These are phyloP conservation scores for Zygosaccharomyces sapae DNA, from an alignment of 1,139 yeast species.

Conservation along the genomic window DNA sequence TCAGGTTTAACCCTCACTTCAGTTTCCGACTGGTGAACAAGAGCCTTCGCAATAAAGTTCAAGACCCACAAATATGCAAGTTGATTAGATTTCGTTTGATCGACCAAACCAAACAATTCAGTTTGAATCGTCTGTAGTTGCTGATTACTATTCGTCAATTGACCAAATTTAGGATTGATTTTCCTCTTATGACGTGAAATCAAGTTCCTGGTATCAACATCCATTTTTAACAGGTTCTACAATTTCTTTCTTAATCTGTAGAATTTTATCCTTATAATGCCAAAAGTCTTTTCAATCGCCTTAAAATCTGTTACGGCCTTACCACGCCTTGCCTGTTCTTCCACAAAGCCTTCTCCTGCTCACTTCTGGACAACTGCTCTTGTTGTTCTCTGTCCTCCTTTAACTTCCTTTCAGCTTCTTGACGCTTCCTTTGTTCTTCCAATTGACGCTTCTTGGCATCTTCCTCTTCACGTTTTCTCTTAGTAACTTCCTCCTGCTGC, in stretches of 20 bases:
- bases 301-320: conserved; percentile 15
- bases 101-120: conserved; percentile 50
- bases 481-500: conserved; percentile 17
- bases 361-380: conserved; percentile 7
- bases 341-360: conserved; percentile 11
- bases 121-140: conserved; percentile 54
- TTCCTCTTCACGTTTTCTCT: conserved; percentile 16
- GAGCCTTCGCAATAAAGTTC: conserved; percentile 77
- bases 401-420: conserved; percentile 12
- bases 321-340: conserved; percentile 17
- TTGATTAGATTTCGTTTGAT: conserved; percentile 44
- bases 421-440: conserved; percentile 12
- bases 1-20: conserved; percentile 80
- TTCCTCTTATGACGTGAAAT: conserved; percentile 55
- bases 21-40: conserved; percentile 88
- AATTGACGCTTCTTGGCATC: conserved; percentile 12
- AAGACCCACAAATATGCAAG: conserved; percentile 67
- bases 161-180: conserved; percentile 87
- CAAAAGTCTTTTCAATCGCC: conserved; percentile 46
- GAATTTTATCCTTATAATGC: conserved; percentile 53
- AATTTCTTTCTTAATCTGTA: conserved; percentile 55
- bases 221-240: conserved; percentile 48
- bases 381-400: conserved; percentile 12
- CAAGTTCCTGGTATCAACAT: conserved; percentile 41
- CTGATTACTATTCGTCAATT: conserved; percentile 63